phyloP scores from a whole-genome alignment of 805 yeast species.

The Candida bentonensis region DNA sequence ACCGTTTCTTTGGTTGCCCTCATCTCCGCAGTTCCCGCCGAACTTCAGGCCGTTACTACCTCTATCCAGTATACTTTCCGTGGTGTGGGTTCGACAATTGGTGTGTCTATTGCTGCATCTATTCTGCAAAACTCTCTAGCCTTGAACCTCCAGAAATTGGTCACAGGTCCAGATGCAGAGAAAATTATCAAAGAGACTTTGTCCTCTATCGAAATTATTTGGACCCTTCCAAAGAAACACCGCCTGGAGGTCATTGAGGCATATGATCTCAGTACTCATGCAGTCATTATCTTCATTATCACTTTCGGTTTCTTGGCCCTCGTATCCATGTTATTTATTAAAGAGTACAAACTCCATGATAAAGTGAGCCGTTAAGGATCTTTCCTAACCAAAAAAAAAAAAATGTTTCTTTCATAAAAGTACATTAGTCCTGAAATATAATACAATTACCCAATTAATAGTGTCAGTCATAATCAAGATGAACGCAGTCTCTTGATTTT shows the following conservation, averaged over 20 bases:
- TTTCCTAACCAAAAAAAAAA: too few relatives aligned
- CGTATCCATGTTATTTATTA: not conserved
- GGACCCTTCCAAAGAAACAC: constrained; percentile 1
- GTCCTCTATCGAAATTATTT: not conserved
- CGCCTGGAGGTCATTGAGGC: not conserved
- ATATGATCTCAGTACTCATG: not conserved
- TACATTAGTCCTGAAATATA: too few relatives aligned
- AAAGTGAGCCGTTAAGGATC: not conserved
- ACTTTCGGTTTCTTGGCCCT: not conserved
- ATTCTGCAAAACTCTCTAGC: constrained; percentile 41
- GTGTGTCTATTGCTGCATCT: constrained; percentile 58
- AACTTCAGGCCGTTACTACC: constrained; percentile 72
- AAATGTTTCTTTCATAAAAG: too few relatives aligned
- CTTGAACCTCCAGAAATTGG: constrained; percentile 13
- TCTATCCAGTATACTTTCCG: constrained; percentile 83
- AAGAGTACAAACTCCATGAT: not conserved
- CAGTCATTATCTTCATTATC: not conserved
- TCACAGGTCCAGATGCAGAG: constrained; percentile 15
- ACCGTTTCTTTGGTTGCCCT: constrained; percentile 63
- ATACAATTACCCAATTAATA: too few relatives aligned
- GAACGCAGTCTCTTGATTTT: too few relatives aligned
- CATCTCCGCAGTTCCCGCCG: constrained; percentile 57
- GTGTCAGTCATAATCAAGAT: too few relatives aligned
- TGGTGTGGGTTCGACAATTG: constrained; percentile 75
- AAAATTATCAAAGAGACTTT: constrained; percentile 3